A percentile compares a stretch with the other conserved stretches of the same genome.
Conservation (phyloP, 106 monocot species). For the Amphibolis antarctica region DNA sequence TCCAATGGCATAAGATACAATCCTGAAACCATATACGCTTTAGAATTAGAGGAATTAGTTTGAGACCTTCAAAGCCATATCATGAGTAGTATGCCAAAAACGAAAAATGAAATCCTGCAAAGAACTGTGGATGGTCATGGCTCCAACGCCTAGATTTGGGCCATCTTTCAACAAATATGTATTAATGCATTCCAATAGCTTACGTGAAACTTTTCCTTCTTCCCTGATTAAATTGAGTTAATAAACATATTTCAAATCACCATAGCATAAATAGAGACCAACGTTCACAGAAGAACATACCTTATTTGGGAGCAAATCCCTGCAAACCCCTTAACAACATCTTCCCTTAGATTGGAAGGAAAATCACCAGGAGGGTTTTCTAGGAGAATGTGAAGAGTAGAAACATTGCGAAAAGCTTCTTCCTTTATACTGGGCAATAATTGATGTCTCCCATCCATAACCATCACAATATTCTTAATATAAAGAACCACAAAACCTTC, state of each 20-base stretch:
- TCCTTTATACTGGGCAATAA: slow-evolving; percentile 47
- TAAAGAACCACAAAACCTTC: slow-evolving; percentile 54
- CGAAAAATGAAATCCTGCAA: slow-evolving; percentile 55
- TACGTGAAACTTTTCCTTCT: slow-evolving; percentile 82
- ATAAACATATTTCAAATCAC: no score
- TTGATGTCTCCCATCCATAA: slow-evolving; percentile 20
- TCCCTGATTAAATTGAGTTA: slow-evolving; percentile 27
- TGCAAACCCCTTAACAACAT: slow-evolving; percentile 46
- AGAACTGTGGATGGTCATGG: slow-evolving; percentile 56
- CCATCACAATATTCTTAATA: slow-evolving; percentile 34
- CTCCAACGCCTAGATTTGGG: slow-evolving; percentile 60
- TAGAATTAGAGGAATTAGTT: slow-evolving; percentile 4
- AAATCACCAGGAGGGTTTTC: slow-evolving; percentile 90
- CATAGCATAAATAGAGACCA: no score
- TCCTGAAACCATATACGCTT: not conserved
- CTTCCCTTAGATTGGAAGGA: slow-evolving; percentile 45
- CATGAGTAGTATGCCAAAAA: slow-evolving; percentile 68
- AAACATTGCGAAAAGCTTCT: slow-evolving; percentile 51
- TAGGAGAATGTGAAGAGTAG: slow-evolving; percentile 64
- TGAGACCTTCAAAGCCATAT: slow-evolving; percentile 58
- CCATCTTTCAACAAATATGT: slow-evolving; percentile 78
- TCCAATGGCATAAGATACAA: slow-evolving; percentile 9
- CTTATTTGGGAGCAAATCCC: slow-evolving; percentile 48
- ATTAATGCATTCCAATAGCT: slow-evolving; percentile 85
- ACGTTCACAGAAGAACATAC: slow-evolving; percentile 7